phyloP scores from a whole-genome alignment of 2,329 filamentous ascomycete species.

The Stachybotrys elegans region DNA sequence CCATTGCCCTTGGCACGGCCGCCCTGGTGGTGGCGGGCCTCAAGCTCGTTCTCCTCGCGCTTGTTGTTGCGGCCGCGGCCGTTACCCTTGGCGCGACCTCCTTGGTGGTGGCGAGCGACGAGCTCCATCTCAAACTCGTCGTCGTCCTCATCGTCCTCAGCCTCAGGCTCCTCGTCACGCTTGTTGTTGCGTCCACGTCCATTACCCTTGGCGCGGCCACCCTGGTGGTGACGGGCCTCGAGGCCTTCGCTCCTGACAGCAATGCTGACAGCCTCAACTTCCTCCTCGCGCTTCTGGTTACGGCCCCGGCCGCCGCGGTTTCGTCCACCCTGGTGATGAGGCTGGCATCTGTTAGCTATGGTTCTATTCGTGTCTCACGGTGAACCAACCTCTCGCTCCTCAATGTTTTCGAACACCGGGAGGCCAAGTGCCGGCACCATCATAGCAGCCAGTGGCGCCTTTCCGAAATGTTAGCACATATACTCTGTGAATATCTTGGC shows the following conservation, averaged over 20 bases:
- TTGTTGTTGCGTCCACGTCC: background rate
- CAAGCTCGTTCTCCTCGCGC: background rate
- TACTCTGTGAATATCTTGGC: background rate
- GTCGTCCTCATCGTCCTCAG: background rate
- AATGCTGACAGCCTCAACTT: background rate
- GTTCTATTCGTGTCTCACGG: background rate
- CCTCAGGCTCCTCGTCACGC: background rate
- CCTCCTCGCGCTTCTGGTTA: background rate
- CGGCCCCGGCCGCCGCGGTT: no score
- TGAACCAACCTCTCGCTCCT: conserved; percentile 2
- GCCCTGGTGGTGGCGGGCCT: conserved; percentile 3
- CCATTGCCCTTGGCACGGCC: conserved; percentile 3
- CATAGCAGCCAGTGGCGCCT: background rate
- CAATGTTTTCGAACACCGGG: background rate
- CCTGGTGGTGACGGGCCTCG: conserved; percentile 5
- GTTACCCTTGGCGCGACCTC: background rate
- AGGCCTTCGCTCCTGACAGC: background rate
- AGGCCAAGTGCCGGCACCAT: background rate
- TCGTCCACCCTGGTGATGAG: background rate
- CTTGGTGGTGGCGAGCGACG: conserved; percentile 1
- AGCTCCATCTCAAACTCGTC: background rate
- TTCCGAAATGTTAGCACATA: background rate
- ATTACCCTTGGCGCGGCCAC: conserved; percentile 3
- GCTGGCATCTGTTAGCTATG: background rate
- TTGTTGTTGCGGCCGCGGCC: conserved; percentile 1